Evolutionary conservation across 495 filamentous ascomycete species (phyloP).

Genomic region (Echria macrotheca): DNA sequence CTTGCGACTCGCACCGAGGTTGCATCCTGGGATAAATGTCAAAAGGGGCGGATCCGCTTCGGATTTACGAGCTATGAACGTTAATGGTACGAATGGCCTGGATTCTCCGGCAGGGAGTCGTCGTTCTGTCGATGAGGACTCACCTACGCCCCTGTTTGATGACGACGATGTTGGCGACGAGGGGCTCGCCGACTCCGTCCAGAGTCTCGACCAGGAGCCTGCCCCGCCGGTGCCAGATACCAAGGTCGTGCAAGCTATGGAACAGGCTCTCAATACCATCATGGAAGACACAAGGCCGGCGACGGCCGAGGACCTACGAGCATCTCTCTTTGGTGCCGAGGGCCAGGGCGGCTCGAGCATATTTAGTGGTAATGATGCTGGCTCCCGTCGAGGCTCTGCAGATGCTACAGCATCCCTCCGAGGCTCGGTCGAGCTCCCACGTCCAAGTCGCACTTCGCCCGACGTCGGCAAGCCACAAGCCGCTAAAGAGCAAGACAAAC

Average conservation of each 20-base stretch:
- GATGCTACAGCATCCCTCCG: constrained; percentile 21
- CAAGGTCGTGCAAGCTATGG: constrained; percentile 82
- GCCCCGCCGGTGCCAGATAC: constrained; percentile 42
- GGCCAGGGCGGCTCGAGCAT: constrained; percentile 43
- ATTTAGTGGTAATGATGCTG: constrained; percentile 41
- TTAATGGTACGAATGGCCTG: constrained; percentile 26
- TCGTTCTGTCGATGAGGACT: constrained; percentile 44
- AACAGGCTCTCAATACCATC: constrained; percentile 89
- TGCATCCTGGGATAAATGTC: constrained; percentile 23
- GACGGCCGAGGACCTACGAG: constrained; percentile 57
- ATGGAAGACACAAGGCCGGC: constrained; percentile 65
- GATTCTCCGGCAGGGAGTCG: constrained; percentile 35
- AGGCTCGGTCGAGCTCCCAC: constrained; percentile 51
- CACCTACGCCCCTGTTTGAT: constrained; percentile 44
- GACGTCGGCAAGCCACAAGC: constrained; percentile 41
- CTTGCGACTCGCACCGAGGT: constrained; percentile 32
- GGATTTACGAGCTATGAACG: constrained; percentile 32
- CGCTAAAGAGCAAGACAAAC: constrained; percentile 57
- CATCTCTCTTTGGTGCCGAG: constrained; percentile 49
- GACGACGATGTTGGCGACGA: constrained; percentile 51
- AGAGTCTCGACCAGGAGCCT: constrained; percentile 47
- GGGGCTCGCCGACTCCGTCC: constrained; percentile 45
- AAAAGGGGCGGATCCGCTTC: constrained; percentile 41
- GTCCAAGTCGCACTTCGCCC: constrained; percentile 47
- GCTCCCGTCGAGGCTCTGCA: constrained; percentile 28